Conservation (phyloP, 2,329 filamentous ascomycete genomes). For the Fusarium sp. region DNA sequence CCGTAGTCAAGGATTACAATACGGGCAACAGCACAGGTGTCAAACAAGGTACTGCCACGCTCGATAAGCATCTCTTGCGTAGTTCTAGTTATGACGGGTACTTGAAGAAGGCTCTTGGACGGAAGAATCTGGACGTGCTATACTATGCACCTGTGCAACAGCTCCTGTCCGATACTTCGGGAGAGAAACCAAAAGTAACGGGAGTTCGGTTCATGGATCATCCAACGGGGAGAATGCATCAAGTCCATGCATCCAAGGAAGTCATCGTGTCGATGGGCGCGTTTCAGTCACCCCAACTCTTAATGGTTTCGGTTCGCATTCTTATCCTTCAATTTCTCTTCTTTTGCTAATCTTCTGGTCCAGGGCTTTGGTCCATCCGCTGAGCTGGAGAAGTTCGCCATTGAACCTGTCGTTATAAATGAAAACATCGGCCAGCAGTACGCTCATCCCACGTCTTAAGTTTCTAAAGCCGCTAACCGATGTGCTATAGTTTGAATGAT, state of each 20-base stretch:
- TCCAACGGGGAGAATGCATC: neutral
- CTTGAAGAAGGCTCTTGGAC: neutral
- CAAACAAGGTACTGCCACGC: conserved; percentile 17
- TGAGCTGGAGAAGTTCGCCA: conserved; percentile 9
- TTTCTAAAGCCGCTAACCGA: neutral
- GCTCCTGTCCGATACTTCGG: neutral
- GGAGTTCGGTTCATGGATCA: conserved; percentile 19
- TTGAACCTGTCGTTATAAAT: conserved; percentile 19
- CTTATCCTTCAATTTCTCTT: rapidly evolving
- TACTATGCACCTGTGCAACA: conserved; percentile 18
- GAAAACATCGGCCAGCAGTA: conserved; percentile 25
- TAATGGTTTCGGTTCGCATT: conserved; percentile 12
- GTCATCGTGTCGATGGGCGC: conserved; percentile 12
- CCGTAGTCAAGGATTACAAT: conserved; percentile 11
- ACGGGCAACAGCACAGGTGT: conserved; percentile 9
- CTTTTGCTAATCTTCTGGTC: rapidly evolving
- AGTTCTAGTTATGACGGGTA: conserved; percentile 19
- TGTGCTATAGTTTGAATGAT: conserved; percentile 2
- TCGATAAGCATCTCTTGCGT: conserved; percentile 5
- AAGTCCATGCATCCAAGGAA: conserved; percentile 6
- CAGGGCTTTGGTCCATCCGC: conserved; percentile 7
- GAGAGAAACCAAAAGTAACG: neutral
- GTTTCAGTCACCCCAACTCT: conserved; percentile 17
- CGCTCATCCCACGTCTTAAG: rapidly evolving
- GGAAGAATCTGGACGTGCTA: conserved; percentile 3